Conservation (phyloP, 345 rosid species). For the Mallotus nudiflorus region DNA sequence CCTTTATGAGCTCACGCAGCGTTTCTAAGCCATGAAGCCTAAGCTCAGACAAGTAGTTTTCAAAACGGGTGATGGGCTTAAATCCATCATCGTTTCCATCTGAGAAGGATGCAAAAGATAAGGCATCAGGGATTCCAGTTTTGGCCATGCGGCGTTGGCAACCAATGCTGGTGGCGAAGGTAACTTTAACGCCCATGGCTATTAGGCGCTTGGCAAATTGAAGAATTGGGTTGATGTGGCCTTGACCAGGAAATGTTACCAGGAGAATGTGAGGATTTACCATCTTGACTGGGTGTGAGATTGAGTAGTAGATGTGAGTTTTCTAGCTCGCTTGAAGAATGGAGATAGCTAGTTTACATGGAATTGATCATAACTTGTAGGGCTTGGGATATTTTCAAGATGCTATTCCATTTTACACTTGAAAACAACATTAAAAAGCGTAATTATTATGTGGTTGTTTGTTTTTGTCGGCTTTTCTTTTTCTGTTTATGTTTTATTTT, state of each 20-base stretch:
- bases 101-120: slow-evolving; percentile 50
- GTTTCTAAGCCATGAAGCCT: slow-evolving; percentile 43
- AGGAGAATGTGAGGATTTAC: slow-evolving; percentile 48
- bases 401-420: no score
- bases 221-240: slow-evolving; percentile 68
- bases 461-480: no score
- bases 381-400: no score
- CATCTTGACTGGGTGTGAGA: no score
- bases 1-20: slow-evolving; percentile 36
- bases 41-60: slow-evolving; percentile 35
- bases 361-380: no score
- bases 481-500: no score
- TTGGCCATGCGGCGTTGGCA: slow-evolving; percentile 47
- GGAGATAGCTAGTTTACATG: no score
- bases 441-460: no score
- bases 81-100: slow-evolving; percentile 72
- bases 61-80: not conserved
- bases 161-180: slow-evolving; percentile 42
- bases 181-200: slow-evolving; percentile 47
- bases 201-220: slow-evolving; percentile 60
- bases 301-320: no score
- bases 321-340: no score
- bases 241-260: slow-evolving; percentile 53
- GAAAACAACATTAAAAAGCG: no score
- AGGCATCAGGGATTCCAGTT: slow-evolving; percentile 25